These are phyloP conservation scores for Hypoxylon sp. DNA, from an alignment of 2,329 filamentous ascomycete genomes.

Conservation along the genomic window DNA sequence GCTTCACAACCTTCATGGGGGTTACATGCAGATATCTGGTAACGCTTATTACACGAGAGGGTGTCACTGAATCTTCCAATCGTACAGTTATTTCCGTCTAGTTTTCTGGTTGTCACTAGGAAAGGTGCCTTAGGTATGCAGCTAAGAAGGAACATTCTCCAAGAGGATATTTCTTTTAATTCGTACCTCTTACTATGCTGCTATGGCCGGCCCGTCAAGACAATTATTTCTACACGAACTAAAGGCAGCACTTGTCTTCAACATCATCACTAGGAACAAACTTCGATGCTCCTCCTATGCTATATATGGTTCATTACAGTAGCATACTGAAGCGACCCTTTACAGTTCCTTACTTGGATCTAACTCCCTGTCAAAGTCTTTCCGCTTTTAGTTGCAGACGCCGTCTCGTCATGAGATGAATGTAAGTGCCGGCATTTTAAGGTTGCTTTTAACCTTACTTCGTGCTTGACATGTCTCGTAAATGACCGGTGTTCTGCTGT, in stretches of 20 bases:
- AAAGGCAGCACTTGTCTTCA: background rate
- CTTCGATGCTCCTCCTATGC: slow-evolving; percentile 3
- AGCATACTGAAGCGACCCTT: slow-evolving; percentile 14
- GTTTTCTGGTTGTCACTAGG: slow-evolving; percentile 4
- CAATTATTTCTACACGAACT: slow-evolving; percentile 6
- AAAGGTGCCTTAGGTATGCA: background rate
- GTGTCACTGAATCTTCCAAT: slow-evolving; percentile 16
- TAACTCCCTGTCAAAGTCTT: slow-evolving; percentile 30
- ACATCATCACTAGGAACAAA: background rate
- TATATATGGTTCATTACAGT: slow-evolving; percentile 16
- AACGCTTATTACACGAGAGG: slow-evolving; percentile 28
- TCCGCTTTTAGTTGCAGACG: slow-evolving; percentile 27
- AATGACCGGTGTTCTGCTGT: slow-evolving; percentile 4
- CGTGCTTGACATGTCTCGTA: slow-evolving; percentile 10
- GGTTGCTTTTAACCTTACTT: slow-evolving; percentile 27
- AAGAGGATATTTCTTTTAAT: background rate
- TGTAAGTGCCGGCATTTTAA: slow-evolving; percentile 27
- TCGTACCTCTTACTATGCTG: background rate
- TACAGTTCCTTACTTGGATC: slow-evolving; percentile 20
- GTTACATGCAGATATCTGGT: slow-evolving; percentile 32
- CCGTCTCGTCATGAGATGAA: slow-evolving; percentile 26
- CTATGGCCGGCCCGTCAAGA: slow-evolving; percentile 2
- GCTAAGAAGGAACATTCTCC: background rate
- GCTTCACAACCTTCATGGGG: slow-evolving; percentile 23
- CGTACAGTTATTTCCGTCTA: slow-evolving; percentile 29